These are phyloP conservation scores for Penicillium odoratum DNA, from an alignment of 495 filamentous ascomycete species.

Conservation along the genomic window DNA sequence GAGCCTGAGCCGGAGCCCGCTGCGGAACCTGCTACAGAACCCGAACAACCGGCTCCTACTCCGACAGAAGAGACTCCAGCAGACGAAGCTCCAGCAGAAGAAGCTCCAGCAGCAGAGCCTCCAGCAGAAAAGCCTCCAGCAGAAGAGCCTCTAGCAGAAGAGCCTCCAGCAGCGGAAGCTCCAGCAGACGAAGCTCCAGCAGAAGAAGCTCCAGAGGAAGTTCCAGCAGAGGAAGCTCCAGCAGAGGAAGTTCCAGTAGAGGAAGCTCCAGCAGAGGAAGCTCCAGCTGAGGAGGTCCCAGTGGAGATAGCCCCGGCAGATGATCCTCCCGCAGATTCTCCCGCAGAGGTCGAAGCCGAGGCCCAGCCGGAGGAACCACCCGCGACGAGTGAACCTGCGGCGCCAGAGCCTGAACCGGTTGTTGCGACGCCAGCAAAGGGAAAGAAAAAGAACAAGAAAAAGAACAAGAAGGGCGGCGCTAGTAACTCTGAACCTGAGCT, in stretches of 20 bases:
- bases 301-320: too few relatives aligned
- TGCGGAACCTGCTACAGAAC: slow-evolving; percentile 10
- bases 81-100: slow-evolving; percentile 4
- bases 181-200: background rate
- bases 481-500: background rate
- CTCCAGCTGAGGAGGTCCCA: background rate
- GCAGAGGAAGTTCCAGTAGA: slow-evolving; percentile 6
- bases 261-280: slow-evolving; percentile 10
- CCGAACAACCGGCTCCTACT: background rate
- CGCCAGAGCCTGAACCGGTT: too few relatives aligned
- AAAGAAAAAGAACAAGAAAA: background rate
- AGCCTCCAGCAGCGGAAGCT: slow-evolving; percentile 1
- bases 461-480: background rate
- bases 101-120: slow-evolving; percentile 2
- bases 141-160: slow-evolving; percentile 14
- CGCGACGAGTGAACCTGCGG: background rate
- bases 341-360: background rate
- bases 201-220: background rate
- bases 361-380: background rate
- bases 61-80: slow-evolving; percentile 6
- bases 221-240: slow-evolving; percentile 9
- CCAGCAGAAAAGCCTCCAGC: background rate
- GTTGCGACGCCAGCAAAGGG: background rate
- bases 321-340: too few relatives aligned
- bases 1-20: background rate